Evolutionary conservation across 2,329 filamentous ascomycete species (phyloP), one percentile per base, ranked within the genome.

Genomic region (Sarocladium kiliense): DNA sequence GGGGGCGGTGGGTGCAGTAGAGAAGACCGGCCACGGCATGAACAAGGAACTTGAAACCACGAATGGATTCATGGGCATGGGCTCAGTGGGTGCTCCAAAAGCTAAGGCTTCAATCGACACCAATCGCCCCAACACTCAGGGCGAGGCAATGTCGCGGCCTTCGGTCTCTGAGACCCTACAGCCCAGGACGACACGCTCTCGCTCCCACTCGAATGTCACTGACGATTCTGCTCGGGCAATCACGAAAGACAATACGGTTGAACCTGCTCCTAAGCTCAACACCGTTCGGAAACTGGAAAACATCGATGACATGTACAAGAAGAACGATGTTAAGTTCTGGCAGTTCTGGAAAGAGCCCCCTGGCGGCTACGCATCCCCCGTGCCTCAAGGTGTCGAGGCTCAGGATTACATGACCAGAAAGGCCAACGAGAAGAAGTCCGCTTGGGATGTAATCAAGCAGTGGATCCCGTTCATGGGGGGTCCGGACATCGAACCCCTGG

Each of bases 301-400:
- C 50, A 62, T 77, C 37, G 74, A 80, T 2, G 75, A 79, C 11
- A 77, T 81, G 68, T 75, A 77, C 54, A 65, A 70, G 53, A 71
- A 70, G 4, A 73, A 77, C 10, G 69, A 74, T 25, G 68, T 72
- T 0, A 72, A 68, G 39, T 86, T 82, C 74, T 86, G 80, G 72
- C 70, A 86, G 58, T 86, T 87, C 57, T 87, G 84, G 84, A 82
- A 84, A 61, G 78, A 81, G 0, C 84, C 84, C 0, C 69, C 77
- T 1, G 84, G 84, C 23, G 80, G 79, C 2, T 87, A 84, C 61
- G 72, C 79, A 9, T 85, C 82, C 0, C 84, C 84, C 0, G 69
- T 86, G 1, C 84, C 84, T 0, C 82, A 85, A 54, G 80, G 78
- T 3, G 67, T 66, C n/a, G 76, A 78, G 30, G 69, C 70, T 2